Base-by-base conservation (phyloP, 208 protist species). In the Leishmania major region DNA sequence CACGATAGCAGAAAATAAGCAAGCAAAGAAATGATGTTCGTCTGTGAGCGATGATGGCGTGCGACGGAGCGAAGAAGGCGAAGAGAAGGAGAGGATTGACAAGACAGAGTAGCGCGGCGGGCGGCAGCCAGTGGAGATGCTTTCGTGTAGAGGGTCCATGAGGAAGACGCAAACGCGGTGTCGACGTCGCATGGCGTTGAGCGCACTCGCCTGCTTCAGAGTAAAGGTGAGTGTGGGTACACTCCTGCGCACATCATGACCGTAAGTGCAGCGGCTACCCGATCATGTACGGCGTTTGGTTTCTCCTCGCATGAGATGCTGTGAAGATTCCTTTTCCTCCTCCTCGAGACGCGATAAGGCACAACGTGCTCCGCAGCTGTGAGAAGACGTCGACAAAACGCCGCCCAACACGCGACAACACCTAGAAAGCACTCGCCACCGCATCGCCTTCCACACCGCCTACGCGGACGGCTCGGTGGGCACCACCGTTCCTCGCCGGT, bases 401-500 rank as follows among this genome's bases (percentile, higher is more conserved):
- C 43, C 1, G 51, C 51, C 67, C 22, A 72, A 72, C 67, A 43
- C 8, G 67, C 67, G 8, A 13, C 43, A 55, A 19, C 76, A 72
- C 35, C 37, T 37, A 37, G 45, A 11, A 37, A 62, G 37, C 51
- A 35, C 31, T 77, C 64, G 59, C 57, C 40, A 59, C 11, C 17
- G 40, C 37, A 49, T 59, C 37, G 55, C 59, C 28, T 43, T 67
- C 69, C 62, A 57, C 60, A 43, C 31, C n/a, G 22, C 47, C 69
- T 47, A 47, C 43, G 35, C 62, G 0, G 67, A 28, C 43, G 79
- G 31, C 13, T 60, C 22, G 8, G 66, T 66, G n/a, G 81, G 78
- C 31, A 85, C 80, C 15, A 89, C 60, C 28, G 74, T 74, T 15
- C 85, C 90, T 28, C 57, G 73, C 31, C 88, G 82, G 75, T 97